Evolutionary conservation across 1,284 basidiomycete genomes (phyloP), one percentile per base, ranked within the genome.

Genomic region (Microbotryomycetes sp.): DNA sequence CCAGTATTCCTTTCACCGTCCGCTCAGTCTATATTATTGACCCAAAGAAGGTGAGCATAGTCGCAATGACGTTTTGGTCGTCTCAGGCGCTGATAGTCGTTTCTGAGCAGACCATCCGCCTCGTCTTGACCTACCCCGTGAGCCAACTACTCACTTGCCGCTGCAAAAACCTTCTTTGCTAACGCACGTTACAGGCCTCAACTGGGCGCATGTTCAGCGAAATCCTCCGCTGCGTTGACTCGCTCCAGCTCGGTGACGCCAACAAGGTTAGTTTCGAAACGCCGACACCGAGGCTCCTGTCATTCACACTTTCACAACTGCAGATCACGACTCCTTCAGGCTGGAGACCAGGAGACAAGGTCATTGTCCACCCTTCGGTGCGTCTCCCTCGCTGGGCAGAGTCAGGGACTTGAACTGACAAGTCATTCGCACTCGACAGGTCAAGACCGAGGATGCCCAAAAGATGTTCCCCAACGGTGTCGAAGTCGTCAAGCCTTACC

Each of bases 11-110:
- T 22, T 79, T 81, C 74, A 97, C 92, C 56, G 87, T 97, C 76
- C 86, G 93, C 68, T 94, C 90, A 22, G 92, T 96, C 66, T 96
- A 93, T 77, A 79, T 97, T 70, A 89, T 97, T 73, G 92, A 96
- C 79, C 91, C 87, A 46, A 89, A 88, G 78, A 90, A 65, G 54
- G 50, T 52, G n/a, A 23, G 50, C 36, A 42, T 42, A 26, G n/a
- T 7, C 26, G 25, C 25, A n/a, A 15, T 22, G 48, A 14, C 14
- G n/a, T n/a, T 46, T 46, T 46, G 14, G 42, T 14, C 14, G n/a
- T n/a, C n/a, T n/a, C 46, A 47, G n/a, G 7, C 4, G 46, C n/a
- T 14, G 1, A 9, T 7, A 47, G 46, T 7, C n/a, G 1, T 47
- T 49, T 6, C 19, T n/a, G 23, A 12, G 30, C 50, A 92, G 79